Base-by-base conservation (phyloP, 495 filamentous ascomycete species). In the Umbilicaria muhlenbergii region DNA sequence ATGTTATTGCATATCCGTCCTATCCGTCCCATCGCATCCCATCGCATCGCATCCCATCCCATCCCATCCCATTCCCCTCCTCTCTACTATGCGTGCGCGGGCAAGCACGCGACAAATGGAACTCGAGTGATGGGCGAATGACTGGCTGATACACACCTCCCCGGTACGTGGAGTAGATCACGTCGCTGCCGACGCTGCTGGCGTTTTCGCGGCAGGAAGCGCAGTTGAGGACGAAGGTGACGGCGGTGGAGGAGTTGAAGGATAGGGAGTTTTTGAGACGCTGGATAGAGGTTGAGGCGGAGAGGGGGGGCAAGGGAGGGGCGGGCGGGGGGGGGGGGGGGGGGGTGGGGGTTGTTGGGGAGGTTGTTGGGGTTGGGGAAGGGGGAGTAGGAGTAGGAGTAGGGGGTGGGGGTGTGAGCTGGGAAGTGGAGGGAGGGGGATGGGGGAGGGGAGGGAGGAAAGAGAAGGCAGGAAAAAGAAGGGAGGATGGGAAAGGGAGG, bases 131-230 rank as follows among this genome's bases (percentile, higher is more conserved):
- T 3, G 28, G 8, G 19, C 21, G 6, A 44, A n/a, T 13, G 15
- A 17, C 13, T 36, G 16, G 34, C 16, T 21, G 39, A 5, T 5
- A 5, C 19, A 2, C 2, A 21, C 19, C 2, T 21, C 19, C 10
- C 32, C 12, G 21, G 13, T 11, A 24, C 13, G 12, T n/a, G 14
- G 28, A 11, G 17, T 24, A 61, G 55, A 77, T 84, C 45, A 78
- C 65, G 32, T 66, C 66, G 8, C 61, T 83, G 48, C 81, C 81
- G 17, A 82, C 78, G n/a, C 51, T 86, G 34, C 61, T 84, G 18
- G 67, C 70, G 19, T 85, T 85, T 49, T 70, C 70, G 38, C 65
- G 70, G n/a, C 67, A 69, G 35, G 75, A 81, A 50, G 65, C 75
- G 5, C 67, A 75, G 53, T 39, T 64, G 0, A 58, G 65, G 38